Evolutionary conservation across 2,329 filamentous ascomycete genomes (phyloP).

Genomic region (Calonectria montana): DNA sequence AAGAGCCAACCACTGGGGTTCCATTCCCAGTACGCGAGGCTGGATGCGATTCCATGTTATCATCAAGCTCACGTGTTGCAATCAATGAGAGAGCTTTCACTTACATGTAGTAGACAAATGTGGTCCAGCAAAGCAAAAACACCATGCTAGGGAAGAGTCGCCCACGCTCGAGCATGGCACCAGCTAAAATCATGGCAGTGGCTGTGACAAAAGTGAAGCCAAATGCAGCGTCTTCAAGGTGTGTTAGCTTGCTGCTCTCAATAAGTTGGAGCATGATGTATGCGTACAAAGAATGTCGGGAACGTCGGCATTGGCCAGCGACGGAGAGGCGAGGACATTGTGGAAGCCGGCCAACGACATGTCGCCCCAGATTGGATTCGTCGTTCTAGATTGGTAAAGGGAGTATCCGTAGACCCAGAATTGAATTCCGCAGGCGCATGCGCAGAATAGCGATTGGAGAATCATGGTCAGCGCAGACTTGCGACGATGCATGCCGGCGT

Average conservation of each 20-base stretch:
- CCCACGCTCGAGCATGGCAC: slow-evolving; percentile 52
- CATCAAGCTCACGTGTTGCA: neutral
- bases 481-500: slow-evolving; percentile 52
- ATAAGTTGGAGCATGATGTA: accelerated
- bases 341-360: slow-evolving; percentile 50
- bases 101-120: slow-evolving; percentile 68
- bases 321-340: slow-evolving; percentile 51
- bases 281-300: slow-evolving; percentile 49
- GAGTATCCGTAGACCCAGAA: slow-evolving; percentile 61
- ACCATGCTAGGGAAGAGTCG: slow-evolving; percentile 63
- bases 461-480: slow-evolving; percentile 58
- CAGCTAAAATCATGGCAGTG: slow-evolving; percentile 54
- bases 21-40: slow-evolving; percentile 75
- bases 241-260: neutral
- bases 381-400: slow-evolving; percentile 51
- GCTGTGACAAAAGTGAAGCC: slow-evolving; percentile 52
- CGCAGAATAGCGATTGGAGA: slow-evolving; percentile 59
- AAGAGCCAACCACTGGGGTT: slow-evolving; percentile 74
- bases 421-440: slow-evolving; percentile 57
- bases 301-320: slow-evolving; percentile 50
- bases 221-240: slow-evolving; percentile 46
- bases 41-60: neutral
- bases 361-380: slow-evolving; percentile 50
- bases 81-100: neutral
- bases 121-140: slow-evolving; percentile 73